Base-by-base conservation (phyloP, 495 filamentous ascomycete species). In the Penicillium flavigenum region DNA sequence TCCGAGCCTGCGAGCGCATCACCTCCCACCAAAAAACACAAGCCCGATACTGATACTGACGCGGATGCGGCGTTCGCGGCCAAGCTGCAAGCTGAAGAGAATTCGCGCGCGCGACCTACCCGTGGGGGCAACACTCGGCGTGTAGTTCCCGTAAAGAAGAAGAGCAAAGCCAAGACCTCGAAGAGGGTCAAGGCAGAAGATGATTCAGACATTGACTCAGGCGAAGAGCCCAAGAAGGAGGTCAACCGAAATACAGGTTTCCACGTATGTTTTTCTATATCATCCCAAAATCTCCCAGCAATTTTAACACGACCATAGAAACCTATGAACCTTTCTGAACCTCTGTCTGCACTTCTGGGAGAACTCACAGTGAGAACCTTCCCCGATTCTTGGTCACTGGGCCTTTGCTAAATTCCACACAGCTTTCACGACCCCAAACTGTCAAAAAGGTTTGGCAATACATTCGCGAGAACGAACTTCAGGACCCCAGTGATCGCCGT, bases 361-460 rank as follows among this genome's bases (percentile, higher is more conserved):
- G 84, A 88, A 66, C 61, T 72, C 16, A 81, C 83, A 74, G 86
- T 87, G 68, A 64, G 79, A 62, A 29, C 39, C 17, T 24, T 17
- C 17, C 12, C 14, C 46, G 4, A 19, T 38, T 17, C 26, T 39
- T 47, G 11, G 6, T n/a, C 7, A 19, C 5, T 26, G 4, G 26
- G 6, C 10, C 24, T 34, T 4, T 58, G 27, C 53, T 70, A 48
- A 73, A 27, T 16, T 17, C 3, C 17, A 1, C 2, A 27, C 31
- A 93, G 88, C 83, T 98, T 12, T 93, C 92, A 9, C 88, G 94
- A 10, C 95, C 94, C 0, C 90, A 97, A 70, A 92, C 91, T 3
- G 94, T 98, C 46, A 98, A 97, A 77, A 87, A 86, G 63, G 86
- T 98, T 45, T 98, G 94, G 94, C 85, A 86, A 41, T 91, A 98